Base-by-base conservation (phyloP, 78 protist species). In the Bigelowiella natans region DNA sequence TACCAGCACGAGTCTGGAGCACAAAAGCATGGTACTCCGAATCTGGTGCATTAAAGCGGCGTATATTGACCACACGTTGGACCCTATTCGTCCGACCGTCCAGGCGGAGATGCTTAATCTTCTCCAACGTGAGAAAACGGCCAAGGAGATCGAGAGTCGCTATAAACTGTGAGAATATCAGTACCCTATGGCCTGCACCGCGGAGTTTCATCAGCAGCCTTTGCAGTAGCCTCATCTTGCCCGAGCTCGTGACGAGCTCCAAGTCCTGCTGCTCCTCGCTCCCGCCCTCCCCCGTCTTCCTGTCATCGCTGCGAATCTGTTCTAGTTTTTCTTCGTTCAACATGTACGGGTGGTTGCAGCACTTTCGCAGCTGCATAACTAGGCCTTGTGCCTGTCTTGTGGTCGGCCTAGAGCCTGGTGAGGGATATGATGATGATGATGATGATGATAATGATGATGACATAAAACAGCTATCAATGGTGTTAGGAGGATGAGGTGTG, bases 1-100 rank as follows among this genome's bases (percentile, higher is more conserved):
- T 99, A 73, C 99, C 99, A 0, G 99, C 99, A 31, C 99, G 93
- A 0, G 99, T 98, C 36, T 97, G 95, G 29, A 97, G 2, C 1
- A 36, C 18, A 2, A 39, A 39, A 36, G 31, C 31, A 31, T 1
- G 26, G 28, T 30, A 28, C 2, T 37, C 37, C 1, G 82, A 40
- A 1, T 36, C 40, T 7, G 73, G 18, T 11, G 30, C 31, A 88
- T 96, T 97, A 97, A 90, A 98, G 29, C 92, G 92, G 31, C 96
- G 97, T 40, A 99, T 96, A 84, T 97, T 93, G 2, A 90, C 96
- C 39, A 95, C 97, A 3, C 99, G 95, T 0, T 85, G 93, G 0
- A 94, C 96, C 7, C 83, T 26, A 7, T 38, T 40, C 38, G 89
- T 29, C 92, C 86, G 0, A 39, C 2, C 64, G 93, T 91, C 84